These are phyloP conservation scores for Cadophora sp. DNA, from an alignment of 2,329 filamentous ascomycete species.

Conservation along the genomic window DNA sequence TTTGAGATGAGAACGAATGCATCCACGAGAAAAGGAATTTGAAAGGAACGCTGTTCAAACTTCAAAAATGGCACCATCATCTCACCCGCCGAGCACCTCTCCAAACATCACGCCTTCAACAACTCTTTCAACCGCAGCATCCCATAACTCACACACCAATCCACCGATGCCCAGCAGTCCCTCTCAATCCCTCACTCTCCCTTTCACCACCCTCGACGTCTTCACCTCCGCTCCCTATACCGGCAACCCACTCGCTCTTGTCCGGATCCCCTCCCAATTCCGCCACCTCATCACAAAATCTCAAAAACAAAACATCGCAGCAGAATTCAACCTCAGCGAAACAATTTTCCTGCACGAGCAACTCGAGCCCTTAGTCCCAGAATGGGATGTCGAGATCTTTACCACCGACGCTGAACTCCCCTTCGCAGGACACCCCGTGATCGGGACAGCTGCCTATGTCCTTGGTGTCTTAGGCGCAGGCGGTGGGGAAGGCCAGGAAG, in stretches of 20 bases:
- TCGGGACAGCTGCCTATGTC: slow-evolving; percentile 61
- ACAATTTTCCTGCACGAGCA: slow-evolving; percentile 64
- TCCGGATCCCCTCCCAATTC: slow-evolving; percentile 54
- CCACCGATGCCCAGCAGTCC: background rate
- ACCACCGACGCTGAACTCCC: slow-evolving; percentile 58
- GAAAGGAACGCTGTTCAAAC: background rate
- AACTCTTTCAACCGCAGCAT: background rate
- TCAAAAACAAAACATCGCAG: slow-evolving; percentile 63
- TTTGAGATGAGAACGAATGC: too few species aligned
- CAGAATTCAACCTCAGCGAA: slow-evolving; percentile 70
- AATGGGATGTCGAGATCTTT: slow-evolving; percentile 64
- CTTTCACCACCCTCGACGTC: slow-evolving; percentile 62
- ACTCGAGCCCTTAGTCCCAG: slow-evolving; percentile 43
- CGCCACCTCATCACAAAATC: slow-evolving; percentile 53
- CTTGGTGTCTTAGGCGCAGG: slow-evolving; percentile 35
- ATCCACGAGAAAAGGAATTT: too few species aligned
- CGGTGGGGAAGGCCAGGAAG: background rate
- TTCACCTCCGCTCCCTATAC: slow-evolving; percentile 58
- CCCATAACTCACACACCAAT: slow-evolving; percentile 5
- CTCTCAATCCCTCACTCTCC: slow-evolving; percentile 28
- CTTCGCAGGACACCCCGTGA: slow-evolving; percentile 67
- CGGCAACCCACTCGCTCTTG: slow-evolving; percentile 67
- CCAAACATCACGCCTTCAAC: background rate
- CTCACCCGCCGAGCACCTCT: background rate
- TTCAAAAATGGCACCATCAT: slow-evolving; percentile 5